Evolutionary conservation across 768 basidiomycete genomes (phyloP), one percentile per base, ranked within the genome.

Genomic region (Collybia sordida): DNA sequence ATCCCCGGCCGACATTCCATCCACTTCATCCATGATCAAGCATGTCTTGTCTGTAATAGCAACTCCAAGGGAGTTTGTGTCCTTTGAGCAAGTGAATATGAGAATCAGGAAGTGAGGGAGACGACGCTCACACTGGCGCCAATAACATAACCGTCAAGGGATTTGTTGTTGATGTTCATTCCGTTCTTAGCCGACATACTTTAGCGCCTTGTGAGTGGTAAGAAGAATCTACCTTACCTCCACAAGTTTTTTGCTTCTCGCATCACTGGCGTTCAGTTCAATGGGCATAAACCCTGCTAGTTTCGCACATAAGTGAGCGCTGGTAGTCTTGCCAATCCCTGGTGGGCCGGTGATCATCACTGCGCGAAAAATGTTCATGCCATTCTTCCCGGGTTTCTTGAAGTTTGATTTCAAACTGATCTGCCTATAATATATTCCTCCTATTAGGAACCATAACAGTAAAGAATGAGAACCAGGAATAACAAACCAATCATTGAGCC

Each of bases 21-120:
- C 97, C 2, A 98, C 96, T 65, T 99, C 97, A 61, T 99, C 97
- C 96, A 99, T 98, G 64, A 99, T 98, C 39, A 99, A 73, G 56
- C 93, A 92, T 0, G 89, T 82, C 64, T 77, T 82, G 58, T 89
- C 81, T 0, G 89, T 93, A 55, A 98, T 84, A 14, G 72, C 62
- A 2, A 95, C 74, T 2, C 89, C 94, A 1, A 81, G 70, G 1
- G 82, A 80, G 53, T 89, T 91, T 7, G 81, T 83, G 18, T 68
- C 68, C 85, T 81, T 23, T 23, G 21, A 31, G 28, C 18, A 27
- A 47, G 23, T 5, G 45, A 31, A 8, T 50, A 14, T 17, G 25
- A 19, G 37, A 19, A 18, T 21, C 24, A 21, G 22, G 36, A 11
- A 45, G 19, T 15, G 34, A 14, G 6, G 27, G 31, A 2, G 37